Base-by-base conservation (phyloP, 73 alveolate species). In the Stentor roeselii region DNA sequence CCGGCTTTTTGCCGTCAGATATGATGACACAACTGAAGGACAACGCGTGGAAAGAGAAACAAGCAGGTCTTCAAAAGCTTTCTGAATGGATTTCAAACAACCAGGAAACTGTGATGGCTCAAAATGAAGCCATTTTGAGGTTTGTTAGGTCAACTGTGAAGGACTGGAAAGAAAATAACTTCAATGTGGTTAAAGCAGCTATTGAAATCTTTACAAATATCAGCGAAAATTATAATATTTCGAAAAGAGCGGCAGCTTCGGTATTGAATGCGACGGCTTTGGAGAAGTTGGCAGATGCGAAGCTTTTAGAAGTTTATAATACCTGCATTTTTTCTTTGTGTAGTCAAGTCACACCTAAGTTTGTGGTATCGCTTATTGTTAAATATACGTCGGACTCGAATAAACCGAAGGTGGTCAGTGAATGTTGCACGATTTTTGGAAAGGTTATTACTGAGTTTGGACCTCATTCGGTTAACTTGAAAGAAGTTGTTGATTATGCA, bases 81-180 rank as follows among this genome's bases (percentile, higher is more conserved):
- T 35, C 15, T 15, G 42, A 67, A 2, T 67, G 82, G 42, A 32
- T 32, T 15, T 15, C 82, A 1, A 35, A 67, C 15, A 67, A 67
- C 77, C 42, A 67, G 42, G 37, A 15, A 67, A 31, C 31, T 0
- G 82, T 50, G n/a, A 14, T 31, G n/a, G 82, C 11, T 27, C n/a
- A 67, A 15, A 30, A 67, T 35, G 82, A 67, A 35, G 59, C 42
- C 27, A 67, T 67, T 2, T 15, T 67, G 42, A 15, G 82, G 11
- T 67, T 32, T 35, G 42, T 2, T 15, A 35, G 21, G 15, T 75
- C 86, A 4, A 93, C 91, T 82, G 86, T 90, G 83, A 95, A 95
- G 86, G 97, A 95, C 67, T 95, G 90, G 90, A 95, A 95, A 87
- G 99, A 95, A 87, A 85, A 95, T 30, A 95, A 95, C 88, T 75